Evolutionary conservation across 306 rosid genomes (phyloP).

Genomic region (Sesbania bispinosa): DNA sequence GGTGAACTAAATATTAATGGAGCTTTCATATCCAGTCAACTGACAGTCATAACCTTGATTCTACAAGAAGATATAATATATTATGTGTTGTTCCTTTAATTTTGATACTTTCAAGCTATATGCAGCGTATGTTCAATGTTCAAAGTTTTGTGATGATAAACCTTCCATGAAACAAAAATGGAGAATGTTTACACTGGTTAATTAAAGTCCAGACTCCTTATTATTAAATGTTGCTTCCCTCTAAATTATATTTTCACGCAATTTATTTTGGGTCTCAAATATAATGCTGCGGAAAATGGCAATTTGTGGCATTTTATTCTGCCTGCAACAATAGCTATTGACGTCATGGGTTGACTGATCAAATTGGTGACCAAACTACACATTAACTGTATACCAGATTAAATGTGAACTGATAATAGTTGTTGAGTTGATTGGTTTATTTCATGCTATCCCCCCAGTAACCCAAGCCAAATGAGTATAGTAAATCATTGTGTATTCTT

Average conservation of each 20-base stretch:
- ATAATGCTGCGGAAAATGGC: background rate
- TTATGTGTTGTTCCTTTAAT: background rate
- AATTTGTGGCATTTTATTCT: background rate
- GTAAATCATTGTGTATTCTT: slow-evolving; percentile 19
- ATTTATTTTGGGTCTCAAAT: slow-evolving; percentile 20
- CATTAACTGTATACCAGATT: too few relatives aligned
- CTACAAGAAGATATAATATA: background rate
- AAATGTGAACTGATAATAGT: too few relatives aligned
- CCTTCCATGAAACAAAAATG: background rate
- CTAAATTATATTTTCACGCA: background rate
- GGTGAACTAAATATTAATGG: background rate
- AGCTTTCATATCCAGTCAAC: background rate
- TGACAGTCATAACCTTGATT: background rate
- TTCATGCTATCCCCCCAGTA: too few relatives aligned
- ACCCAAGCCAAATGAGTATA: too few relatives aligned
- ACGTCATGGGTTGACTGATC: too few relatives aligned
- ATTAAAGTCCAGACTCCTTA: too few relatives aligned
- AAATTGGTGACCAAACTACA: too few relatives aligned
- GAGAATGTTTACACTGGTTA: background rate
- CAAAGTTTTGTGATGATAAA: slow-evolving; percentile 12
- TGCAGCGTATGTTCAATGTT: background rate
- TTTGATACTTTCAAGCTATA: background rate
- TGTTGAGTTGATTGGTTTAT: too few relatives aligned
- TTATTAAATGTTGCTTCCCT: too few relatives aligned
- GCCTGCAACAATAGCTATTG: too few relatives aligned